A percentile compares a stretch with the other conserved stretches of the same genome.
Evolutionary conservation across 2,329 filamentous ascomycete genomes (phyloP).

Genomic region (Pseudonectria buxi): DNA sequence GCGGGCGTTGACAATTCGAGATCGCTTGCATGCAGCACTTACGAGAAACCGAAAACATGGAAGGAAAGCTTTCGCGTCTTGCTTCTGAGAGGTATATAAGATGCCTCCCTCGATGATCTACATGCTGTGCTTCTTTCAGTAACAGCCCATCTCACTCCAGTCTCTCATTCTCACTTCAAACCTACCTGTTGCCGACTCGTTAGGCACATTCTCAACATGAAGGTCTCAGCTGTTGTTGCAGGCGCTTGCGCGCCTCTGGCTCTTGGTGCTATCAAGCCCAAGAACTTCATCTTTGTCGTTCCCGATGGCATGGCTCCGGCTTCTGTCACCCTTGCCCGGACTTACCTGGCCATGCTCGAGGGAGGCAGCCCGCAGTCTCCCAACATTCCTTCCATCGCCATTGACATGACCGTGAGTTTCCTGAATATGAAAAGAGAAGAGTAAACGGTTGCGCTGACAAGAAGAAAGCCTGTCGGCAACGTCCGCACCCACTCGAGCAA

Average conservation of each 20-base stretch:
- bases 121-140: no score
- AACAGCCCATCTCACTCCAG: no score
- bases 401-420: slow-evolving; percentile 3
- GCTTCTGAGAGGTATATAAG: no score
- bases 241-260: slow-evolving; percentile 4
- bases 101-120: no score
- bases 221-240: slow-evolving; percentile 5
- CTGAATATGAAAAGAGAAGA: not conserved
- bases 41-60: no score
- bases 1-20: no score
- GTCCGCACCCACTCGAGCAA: slow-evolving; percentile 19
- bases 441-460: not conserved
- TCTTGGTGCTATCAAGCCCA: slow-evolving; percentile 8
- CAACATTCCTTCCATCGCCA: not conserved
- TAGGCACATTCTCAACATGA: slow-evolving; percentile 2
- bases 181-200: no score
- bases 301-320: slow-evolving; percentile 12
- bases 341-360: slow-evolving; percentile 6
- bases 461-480: slow-evolving; percentile 6
- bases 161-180: no score
- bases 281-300: slow-evolving; percentile 13
- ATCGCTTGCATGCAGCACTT: no score
- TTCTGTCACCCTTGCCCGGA: slow-evolving; percentile 6
- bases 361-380: slow-evolving; percentile 3
- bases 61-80: no score